Conservation (phyloP, 192 early-diverging fungal genomes). For the Thoreauomyces humboldtii region DNA sequence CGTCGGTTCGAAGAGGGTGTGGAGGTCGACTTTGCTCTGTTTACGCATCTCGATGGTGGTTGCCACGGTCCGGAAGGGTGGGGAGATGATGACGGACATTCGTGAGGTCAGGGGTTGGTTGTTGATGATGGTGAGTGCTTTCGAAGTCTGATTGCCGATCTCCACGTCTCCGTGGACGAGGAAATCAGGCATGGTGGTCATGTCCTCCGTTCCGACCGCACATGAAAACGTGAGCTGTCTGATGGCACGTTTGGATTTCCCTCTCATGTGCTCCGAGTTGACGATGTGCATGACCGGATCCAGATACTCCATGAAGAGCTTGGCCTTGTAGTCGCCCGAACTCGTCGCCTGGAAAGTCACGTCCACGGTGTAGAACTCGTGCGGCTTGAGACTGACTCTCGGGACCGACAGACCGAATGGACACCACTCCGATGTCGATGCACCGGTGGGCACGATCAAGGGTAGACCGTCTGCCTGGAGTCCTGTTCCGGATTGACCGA, state of each 20-base stretch:
- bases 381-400: constrained; percentile 47
- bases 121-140: constrained; percentile 31
- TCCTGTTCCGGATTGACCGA: constrained; percentile 25
- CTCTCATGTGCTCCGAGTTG: constrained; percentile 30
- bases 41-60: neutral
- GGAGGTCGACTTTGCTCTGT: constrained; percentile 7
- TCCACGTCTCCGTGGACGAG: constrained; percentile 48
- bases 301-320: constrained; percentile 44
- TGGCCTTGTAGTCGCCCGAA: constrained; percentile 38
- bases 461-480: constrained; percentile 22
- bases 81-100: neutral
- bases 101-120: constrained; percentile 31
- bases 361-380: constrained; percentile 46
- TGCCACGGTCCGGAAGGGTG: constrained; percentile 27
- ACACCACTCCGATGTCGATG: constrained; percentile 34
- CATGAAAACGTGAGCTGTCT: constrained; percentile 27
- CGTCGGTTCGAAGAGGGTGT: constrained; percentile 27
- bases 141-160: constrained; percentile 22
- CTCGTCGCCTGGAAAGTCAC: constrained; percentile 46
- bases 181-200: constrained; percentile 27
- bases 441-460: constrained; percentile 23
- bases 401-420: constrained; percentile 34
- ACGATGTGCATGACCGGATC: constrained; percentile 47
- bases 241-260: constrained; percentile 33
- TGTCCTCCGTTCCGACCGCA: constrained; percentile 38